Evolutionary conservation across 2,329 filamentous ascomycete genomes (phyloP).

Genomic region (Alternaria ventricosa): DNA sequence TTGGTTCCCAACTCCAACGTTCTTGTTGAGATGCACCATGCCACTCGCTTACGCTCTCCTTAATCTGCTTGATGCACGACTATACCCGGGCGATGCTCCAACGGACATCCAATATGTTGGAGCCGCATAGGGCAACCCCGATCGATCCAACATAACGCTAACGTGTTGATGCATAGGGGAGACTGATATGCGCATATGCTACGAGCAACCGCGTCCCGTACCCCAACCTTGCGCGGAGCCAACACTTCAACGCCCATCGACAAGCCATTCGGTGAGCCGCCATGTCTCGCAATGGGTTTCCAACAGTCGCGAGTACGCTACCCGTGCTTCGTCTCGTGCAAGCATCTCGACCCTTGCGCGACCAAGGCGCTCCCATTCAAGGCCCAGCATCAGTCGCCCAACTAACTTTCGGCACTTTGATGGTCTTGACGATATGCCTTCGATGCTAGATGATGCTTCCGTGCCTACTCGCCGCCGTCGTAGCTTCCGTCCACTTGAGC

Average conservation of each 20-base stretch:
- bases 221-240: constrained; percentile 39
- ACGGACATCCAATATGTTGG: constrained; percentile 10
- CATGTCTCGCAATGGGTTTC: constrained; percentile 48
- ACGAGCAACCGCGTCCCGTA: constrained; percentile 41
- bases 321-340: constrained; percentile 44
- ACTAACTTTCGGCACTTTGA: constrained; percentile 47
- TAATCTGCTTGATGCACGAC: constrained; percentile 32
- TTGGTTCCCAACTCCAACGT: background rate
- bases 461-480: constrained; percentile 41
- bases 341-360: constrained; percentile 41
- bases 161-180: constrained; percentile 24
- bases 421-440: constrained; percentile 39
- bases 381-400: constrained; percentile 46
- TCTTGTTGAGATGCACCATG: constrained; percentile 29
- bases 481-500: constrained; percentile 48
- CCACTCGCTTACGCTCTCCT: constrained; percentile 26
- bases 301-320: constrained; percentile 42
- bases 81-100: constrained; percentile 16
- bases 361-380: constrained; percentile 41
- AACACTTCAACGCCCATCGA: constrained; percentile 37
- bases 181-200: constrained; percentile 39
- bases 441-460: constrained; percentile 41
- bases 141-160: constrained; percentile 14
- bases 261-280: constrained; percentile 44
- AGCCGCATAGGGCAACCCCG: constrained; percentile 17